Evolutionary conservation across 2,329 filamentous ascomycete genomes (phyloP), one percentile per base, ranked within the genome.

Genomic region (Hypoxylon sp.): DNA sequence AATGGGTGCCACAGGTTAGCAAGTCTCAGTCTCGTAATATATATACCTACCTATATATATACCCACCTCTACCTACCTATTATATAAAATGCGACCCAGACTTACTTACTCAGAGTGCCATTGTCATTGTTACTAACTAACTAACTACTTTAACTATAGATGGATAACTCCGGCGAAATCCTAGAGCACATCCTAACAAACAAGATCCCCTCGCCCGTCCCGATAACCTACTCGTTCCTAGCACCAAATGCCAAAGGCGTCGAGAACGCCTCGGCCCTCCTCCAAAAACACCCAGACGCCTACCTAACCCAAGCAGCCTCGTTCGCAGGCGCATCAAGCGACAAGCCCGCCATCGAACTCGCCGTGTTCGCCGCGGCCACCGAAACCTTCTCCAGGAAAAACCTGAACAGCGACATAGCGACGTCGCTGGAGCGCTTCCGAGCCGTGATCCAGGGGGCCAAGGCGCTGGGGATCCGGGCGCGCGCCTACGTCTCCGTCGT

Each of bases 281-380:
- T 87, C 69, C 69, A 76, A 65, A 57, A 76, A 64, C 66, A 87
- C 75, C 71, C 74, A 57, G 68, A 73, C 63, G 57, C 76, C 65
- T 77, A 75, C 68, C 68, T 77, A 44, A 80, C 79, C 32, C 81
- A 84, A 56, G 69, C 76, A n/a, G 77, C 75, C 32, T 68, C 75
- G 2, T 63, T 66, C 40, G 45, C 40, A 64, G 60, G 74, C 62
- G 51, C 74, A 63, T n/a, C n/a, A n/a, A 30, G 73, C 62, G 59
- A 70, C 23, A 76, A 74, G 43, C 81, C 79, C 13, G 78, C 72
- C 8, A 66, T 86, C n/a, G 88, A 92, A 65, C 77, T 93, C 21
- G 88, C 89, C 30, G 87, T 93, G 29, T 94, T 95, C 71, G 88
- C 89, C 9, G 87, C 90, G 2, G 90, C 90, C 0, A 93, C 89